Conservation (phyloP, 2,329 filamentous ascomycete genomes). For the Colletotrichum truncatum region DNA sequence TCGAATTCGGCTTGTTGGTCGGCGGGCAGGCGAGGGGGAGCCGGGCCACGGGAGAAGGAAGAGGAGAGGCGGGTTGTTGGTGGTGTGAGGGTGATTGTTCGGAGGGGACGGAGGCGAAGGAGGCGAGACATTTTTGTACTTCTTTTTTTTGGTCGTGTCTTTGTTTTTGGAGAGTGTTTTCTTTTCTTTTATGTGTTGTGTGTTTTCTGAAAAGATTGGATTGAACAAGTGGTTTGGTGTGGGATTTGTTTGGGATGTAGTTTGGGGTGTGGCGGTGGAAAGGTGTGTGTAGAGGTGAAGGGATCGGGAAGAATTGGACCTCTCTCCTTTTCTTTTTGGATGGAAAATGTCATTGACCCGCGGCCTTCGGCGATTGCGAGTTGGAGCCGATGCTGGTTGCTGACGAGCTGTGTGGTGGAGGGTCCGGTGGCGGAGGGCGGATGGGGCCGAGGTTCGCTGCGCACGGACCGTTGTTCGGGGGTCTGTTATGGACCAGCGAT, state of each 20-base stretch:
- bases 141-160: neutral
- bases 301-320: neutral
- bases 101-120: slow-evolving; percentile 31
- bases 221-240: neutral
- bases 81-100: slow-evolving; percentile 13
- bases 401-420: too few relatives aligned
- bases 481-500: too few relatives aligned
- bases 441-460: neutral
- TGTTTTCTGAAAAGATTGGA: too few relatives aligned
- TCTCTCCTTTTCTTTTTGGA: too few relatives aligned
- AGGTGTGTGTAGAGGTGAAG: neutral
- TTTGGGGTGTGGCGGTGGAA: neutral
- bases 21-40: slow-evolving; percentile 87
- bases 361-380: too few relatives aligned
- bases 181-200: neutral
- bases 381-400: too few relatives aligned
- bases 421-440: neutral
- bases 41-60: slow-evolving; percentile 63
- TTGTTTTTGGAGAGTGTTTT: neutral
- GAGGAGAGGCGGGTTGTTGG: slow-evolving; percentile 39
- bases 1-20: slow-evolving; percentile 93
- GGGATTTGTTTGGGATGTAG: neutral
- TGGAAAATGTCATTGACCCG: slow-evolving; percentile 18
- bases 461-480: neutral
- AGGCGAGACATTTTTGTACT: slow-evolving; percentile 35